Percentiles rank a stretch among this genome's conserved stretches.
Conservation (phyloP, 2,329 filamentous ascomycete species). For the Aquanectria penicillioides region DNA sequence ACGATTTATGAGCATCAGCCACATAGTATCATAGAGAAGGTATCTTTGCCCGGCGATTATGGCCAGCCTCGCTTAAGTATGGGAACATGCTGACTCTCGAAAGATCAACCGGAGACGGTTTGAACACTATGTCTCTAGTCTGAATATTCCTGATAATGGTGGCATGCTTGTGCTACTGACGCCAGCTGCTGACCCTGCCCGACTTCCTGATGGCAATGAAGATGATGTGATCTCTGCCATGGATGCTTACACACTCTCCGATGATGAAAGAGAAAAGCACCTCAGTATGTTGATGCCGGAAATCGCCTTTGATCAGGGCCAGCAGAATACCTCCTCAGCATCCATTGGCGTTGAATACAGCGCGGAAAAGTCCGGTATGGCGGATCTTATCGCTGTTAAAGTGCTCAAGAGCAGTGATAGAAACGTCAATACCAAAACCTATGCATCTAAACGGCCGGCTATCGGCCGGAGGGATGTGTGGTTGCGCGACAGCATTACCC, state of each 20-base stretch:
- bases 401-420: conserved; percentile 64
- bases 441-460: conserved; percentile 62
- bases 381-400: conserved; percentile 68
- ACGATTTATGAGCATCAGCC: conserved; percentile 47
- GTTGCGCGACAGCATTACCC: conserved; percentile 66
- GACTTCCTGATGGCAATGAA: too few relatives aligned
- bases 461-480: conserved; percentile 69
- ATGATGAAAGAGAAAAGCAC: conserved; percentile 61
- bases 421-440: conserved; percentile 53
- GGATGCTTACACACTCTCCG: too few relatives aligned
- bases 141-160: too few relatives aligned
- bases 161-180: too few relatives aligned
- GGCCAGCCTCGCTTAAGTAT: too few relatives aligned
- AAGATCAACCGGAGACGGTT: conserved; percentile 56
- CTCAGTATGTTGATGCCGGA: conserved; percentile 58
- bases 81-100: conserved; percentile 61
- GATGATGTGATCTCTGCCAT: too few relatives aligned
- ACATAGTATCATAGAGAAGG: conserved; percentile 40
- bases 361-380: conserved; percentile 61
- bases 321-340: conserved; percentile 65
- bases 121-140: conserved; percentile 52
- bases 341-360: conserved; percentile 65
- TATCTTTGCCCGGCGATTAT: conserved; percentile 41
- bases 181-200: too few relatives aligned
- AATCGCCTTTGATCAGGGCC: conserved; percentile 63